Evolutionary conservation across 352 stramenopile species (phyloP), one percentile per base, ranked within the genome.

Genomic region (Sclerospora graminicola): DNA sequence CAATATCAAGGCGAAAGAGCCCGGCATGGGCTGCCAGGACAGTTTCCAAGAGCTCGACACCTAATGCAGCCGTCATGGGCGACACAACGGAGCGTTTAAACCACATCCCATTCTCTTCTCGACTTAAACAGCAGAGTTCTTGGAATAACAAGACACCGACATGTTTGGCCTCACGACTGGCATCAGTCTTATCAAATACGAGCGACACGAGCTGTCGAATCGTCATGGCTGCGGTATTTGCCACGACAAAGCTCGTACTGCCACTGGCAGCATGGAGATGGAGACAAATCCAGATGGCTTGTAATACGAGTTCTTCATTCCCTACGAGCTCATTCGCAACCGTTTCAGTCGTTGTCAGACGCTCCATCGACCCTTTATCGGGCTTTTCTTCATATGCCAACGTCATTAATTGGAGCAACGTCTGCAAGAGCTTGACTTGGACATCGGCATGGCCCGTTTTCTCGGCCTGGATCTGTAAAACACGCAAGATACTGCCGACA

Each of bases 401-500:
- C 48, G 82, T 93, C 39, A 93, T 73, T 5, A 95, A 54, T 49
- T 94, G 81, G 48, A 92, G 48, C 23, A 95, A 60, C 19, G 84
- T 95, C 63, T 95, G 84, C 36, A 95, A 55, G 41, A 93, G 31
- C 62, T 95, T 95, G 33, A 92, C 67, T 48, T 94, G 75, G 18
- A 95, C 82, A 35, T 95, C 84, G 4, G 69, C 66, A 36, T 84
- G 62, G 4, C 61, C 53, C 32, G 84, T 92, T 60, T 89, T 89
- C 66, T 93, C 80, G 40, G 91, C 90, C 69, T 98, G 94, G 62
- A 98, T 97, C 54, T 94, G 82, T 46, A 98, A 75, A 30, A 98
- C 93, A 40, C 93, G 87, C 45, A 97, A 59, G 60, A 99, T 96
- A 51, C 96, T 95, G 31, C 88, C 82, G 27, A 95, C 85, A 66